Base-by-base conservation (phyloP, 2,329 filamentous ascomycete genomes). In the Sporothrix dimorphospora region DNA sequence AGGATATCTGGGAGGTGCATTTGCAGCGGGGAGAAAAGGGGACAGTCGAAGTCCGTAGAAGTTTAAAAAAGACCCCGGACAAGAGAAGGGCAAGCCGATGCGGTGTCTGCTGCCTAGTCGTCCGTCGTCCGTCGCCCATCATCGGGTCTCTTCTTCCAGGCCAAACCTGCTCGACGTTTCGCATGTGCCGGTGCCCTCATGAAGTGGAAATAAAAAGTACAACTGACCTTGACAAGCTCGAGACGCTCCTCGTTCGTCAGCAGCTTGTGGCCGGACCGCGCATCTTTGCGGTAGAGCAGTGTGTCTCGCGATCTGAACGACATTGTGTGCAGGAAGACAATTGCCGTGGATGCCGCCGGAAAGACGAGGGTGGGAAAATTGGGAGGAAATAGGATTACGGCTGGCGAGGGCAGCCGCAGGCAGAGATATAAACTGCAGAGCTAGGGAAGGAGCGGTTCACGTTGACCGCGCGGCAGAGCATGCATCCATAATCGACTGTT, bases 221-320 rank as follows among this genome's bases (percentile, higher is more conserved):
- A 16, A 75, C 77, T 57, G 72, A 85, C 85, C 81, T 85, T 78
- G 65, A 86, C 75, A 27, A 87, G 78, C 74, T 81, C 81, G 73
- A 85, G 79, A 72, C 84, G 80, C 75, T 86, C 81, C 73, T 81
- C 79, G n/a, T 80, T 78, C 9, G 81, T 82, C 71, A 86, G 74
- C 24, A 82, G 76, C 74, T 78, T 83, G 76, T 83, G 81, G 49
- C 81, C 82, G 53, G 78, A 75, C 76, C 81, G 83, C 67, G 82
- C 83, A 79, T 86, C 84, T 55, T 81, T 79, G 70, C 85, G 79
- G 76, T 86, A 86, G 66, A 81, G 76, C 61, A 82, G 75, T 7
- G 80, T 82, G 73, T 84, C 83, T 74, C 76, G 80, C 8, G 76
- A 70, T 55, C 71, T 75, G 68, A 81, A 79, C 47, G 83, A 77